These are phyloP conservation scores for Mucuna pruriens DNA, from an alignment of 306 rosid genomes.

Conservation along the genomic window DNA sequence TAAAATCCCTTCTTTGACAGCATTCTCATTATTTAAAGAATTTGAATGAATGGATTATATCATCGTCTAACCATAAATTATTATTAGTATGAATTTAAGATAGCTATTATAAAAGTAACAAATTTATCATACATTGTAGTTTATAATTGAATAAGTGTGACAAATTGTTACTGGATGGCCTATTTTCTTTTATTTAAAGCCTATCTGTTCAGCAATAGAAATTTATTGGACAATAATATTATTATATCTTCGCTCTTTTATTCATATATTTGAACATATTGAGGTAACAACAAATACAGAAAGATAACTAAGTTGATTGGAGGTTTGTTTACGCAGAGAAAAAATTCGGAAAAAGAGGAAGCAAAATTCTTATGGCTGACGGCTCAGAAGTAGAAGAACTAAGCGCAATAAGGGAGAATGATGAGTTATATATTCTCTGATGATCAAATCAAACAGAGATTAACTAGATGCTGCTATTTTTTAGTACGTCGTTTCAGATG, in stretches of 20 bases:
- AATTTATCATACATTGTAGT: too few relatives aligned
- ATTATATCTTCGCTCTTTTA: slow-evolving; percentile 9
- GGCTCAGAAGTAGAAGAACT: slow-evolving; percentile 79
- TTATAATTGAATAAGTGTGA: too few relatives aligned
- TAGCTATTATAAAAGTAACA: too few relatives aligned
- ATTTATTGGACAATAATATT: neutral
- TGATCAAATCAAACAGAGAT: slow-evolving; percentile 18
- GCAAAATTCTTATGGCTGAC: slow-evolving; percentile 71
- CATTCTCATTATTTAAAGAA: too few relatives aligned
- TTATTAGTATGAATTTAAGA: too few relatives aligned
- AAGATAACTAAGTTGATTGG: slow-evolving; percentile 10
- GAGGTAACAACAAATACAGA: slow-evolving; percentile 1
- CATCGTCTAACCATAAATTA: too few relatives aligned
- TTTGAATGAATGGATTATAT: too few relatives aligned
- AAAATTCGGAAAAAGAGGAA: slow-evolving; percentile 69
- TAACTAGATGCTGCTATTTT: neutral
- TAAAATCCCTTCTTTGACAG: slow-evolving; percentile 8
- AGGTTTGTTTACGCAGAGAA: slow-evolving; percentile 60
- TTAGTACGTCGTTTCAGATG: neutral
- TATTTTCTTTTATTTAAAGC: too few relatives aligned
- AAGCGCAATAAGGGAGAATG: slow-evolving; percentile 71
- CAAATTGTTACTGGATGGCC: too few relatives aligned
- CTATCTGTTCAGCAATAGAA: slow-evolving; percentile 1
- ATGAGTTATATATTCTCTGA: slow-evolving; percentile 67
- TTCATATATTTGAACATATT: slow-evolving; percentile 20